Evolutionary conservation across 163 green algal genomes (phyloP), one percentile per base, ranked within the genome.

Genomic region (Prototheca cutis): DNA sequence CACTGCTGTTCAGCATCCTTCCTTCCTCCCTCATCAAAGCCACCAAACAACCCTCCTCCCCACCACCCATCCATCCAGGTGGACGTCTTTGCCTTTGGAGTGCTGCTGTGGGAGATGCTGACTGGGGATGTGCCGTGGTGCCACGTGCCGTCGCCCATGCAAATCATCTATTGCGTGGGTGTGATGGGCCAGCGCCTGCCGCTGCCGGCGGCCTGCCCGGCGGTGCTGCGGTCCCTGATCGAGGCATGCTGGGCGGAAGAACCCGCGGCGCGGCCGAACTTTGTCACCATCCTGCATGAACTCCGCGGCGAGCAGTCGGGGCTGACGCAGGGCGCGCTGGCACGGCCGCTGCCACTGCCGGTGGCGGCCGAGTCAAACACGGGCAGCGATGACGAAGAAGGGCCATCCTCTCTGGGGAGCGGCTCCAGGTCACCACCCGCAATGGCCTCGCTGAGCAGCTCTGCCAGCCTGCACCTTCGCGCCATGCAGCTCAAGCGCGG

Each of bases 101-200:
- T 91, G 21, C 62, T 84, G 21, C 58, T 88, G 55, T 90, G 83
- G 82, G 84, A 90, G 68, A 83, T 83, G 51, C 78, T 81, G 68
- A 84, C 73, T 1, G 75, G 71, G 2, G 23, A 69, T n/a, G 40
- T 80, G 55, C 79, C 79, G 0, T 86, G 79, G 79, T 49, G 54
- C 5, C 32, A 66, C 31, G 47, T 79, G 48, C 53, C 54, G 21
- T 67, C 48, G 2, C 76, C 62, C 45, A 79, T 84, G 65, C 76
- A 82, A 59, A 66, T 83, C 28, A 77, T 79, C 42, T 80, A 71
- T 63, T 54, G 58, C 21, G 75, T 80, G 3, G 75, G 70, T 3
- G 68, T 79, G 10, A 48, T 66, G 52, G 21, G 39, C n/a, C 55
- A 79, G 62, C 75, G 84, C 18, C 77, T 77, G 48, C 62, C 62